Percentiles rank a stretch among this genome's conserved stretches.
Conservation (phyloP, 2,329 filamentous ascomycete species). For the Cryphonectria carpinicola region DNA sequence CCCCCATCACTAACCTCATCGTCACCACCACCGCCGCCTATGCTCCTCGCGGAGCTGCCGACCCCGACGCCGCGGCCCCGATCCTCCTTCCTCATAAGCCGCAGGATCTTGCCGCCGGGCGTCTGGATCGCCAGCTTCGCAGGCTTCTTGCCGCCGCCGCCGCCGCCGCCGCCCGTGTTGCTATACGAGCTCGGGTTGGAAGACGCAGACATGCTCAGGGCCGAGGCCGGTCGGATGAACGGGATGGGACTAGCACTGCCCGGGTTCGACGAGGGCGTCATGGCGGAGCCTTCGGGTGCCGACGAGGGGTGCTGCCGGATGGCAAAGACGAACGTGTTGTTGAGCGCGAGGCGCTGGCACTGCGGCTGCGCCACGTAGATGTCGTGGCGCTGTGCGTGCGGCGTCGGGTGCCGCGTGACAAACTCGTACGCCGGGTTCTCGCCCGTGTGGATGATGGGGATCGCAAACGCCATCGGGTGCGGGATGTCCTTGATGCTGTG, state of each 20-base stretch:
- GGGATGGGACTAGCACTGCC: slow-evolving; percentile 62
- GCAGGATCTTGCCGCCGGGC: slow-evolving; percentile 90
- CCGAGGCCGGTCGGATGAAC: slow-evolving; percentile 62
- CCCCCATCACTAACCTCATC: slow-evolving; percentile 71
- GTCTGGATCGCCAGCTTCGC: slow-evolving; percentile 95
- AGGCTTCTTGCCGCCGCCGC: slow-evolving; percentile 70
- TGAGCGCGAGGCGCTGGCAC: slow-evolving; percentile 82
- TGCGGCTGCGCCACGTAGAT: slow-evolving; percentile 97
- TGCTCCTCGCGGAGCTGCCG: slow-evolving; percentile 38
- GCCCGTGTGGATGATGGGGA: slow-evolving; percentile 89
- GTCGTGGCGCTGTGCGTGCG: slow-evolving; percentile 95
- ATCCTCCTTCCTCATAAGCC: slow-evolving; percentile 81
- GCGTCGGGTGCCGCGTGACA: slow-evolving; percentile 88
- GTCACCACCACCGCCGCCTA: slow-evolving; percentile 38
- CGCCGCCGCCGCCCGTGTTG: slow-evolving; percentile 52
- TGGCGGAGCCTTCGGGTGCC: slow-evolving; percentile 36
- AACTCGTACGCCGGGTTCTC: slow-evolving; percentile 96
- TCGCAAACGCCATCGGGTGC: slow-evolving; percentile 82
- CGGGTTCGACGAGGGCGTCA: slow-evolving; percentile 53
- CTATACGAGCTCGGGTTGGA: slow-evolving; percentile 61
- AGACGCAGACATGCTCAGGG: slow-evolving; percentile 66
- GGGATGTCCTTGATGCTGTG: slow-evolving; percentile 97
- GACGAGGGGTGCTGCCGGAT: slow-evolving; percentile 88
- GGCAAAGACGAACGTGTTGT: slow-evolving; percentile 97
- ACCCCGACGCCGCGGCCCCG: slow-evolving; percentile 55